These are phyloP conservation scores for Vitis amurensis DNA, from an alignment of 164 flowering plant genomes.

Conservation along the genomic window DNA sequence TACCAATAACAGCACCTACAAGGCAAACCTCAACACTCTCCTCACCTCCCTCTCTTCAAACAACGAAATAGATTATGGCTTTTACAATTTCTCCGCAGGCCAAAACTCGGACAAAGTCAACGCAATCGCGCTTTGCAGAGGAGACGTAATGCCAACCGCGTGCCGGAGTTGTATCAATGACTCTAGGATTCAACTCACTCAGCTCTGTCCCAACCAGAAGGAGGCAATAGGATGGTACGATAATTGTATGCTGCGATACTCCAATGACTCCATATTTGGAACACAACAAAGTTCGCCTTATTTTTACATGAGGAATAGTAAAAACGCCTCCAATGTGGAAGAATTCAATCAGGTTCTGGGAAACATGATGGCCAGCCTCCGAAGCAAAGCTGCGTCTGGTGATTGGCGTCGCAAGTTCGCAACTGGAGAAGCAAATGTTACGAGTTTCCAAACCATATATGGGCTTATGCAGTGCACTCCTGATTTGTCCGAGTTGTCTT, in stretches of 20 bases:
- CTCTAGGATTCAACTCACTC: neutral
- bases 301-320: neutral
- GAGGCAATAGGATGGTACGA: conserved; percentile 16
- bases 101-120: conserved; percentile 6
- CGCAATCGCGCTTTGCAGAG: conserved; percentile 24
- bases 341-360: conserved; percentile 1
- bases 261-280: conserved; percentile 12
- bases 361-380: neutral
- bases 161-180: conserved; percentile 16
- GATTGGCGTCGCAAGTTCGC: neutral
- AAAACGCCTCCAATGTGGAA: neutral
- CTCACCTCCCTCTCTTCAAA: conserved; percentile 27
- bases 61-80: conserved; percentile 16
- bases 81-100: conserved; percentile 21
- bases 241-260: conserved; percentile 31
- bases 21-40: conserved; percentile 24
- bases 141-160: neutral
- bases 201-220: conserved; percentile 24
- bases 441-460: neutral
- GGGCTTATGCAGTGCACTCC: conserved; percentile 8
- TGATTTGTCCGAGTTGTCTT: neutral
- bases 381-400: conserved; percentile 9
- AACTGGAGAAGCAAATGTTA: neutral
- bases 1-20: conserved; percentile 17
- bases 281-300: neutral